Percentiles rank a stretch among this genome's conserved stretches.
phyloP scores from a whole-genome alignment of 805 yeast species.

The Diddensiella santjacobensis region DNA sequence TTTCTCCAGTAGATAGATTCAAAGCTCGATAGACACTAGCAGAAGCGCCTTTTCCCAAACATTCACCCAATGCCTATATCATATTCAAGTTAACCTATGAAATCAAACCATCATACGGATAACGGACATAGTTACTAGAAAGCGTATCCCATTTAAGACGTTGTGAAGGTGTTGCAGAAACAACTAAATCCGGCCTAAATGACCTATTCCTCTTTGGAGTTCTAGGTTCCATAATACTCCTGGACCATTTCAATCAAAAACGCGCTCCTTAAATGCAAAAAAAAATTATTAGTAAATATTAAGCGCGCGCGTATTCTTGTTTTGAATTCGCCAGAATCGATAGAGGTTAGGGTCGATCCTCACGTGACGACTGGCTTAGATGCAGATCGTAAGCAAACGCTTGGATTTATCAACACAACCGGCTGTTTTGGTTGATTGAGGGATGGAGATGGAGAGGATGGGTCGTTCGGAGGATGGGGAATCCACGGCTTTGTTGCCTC shows the following conservation, averaged over 20 bases:
- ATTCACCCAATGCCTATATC: constrained; percentile 40
- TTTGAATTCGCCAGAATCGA: too few species aligned
- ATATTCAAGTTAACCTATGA: neutral
- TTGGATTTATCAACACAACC: too few species aligned
- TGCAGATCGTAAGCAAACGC: too few species aligned
- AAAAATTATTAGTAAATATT: too few species aligned
- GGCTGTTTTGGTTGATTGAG: too few species aligned
- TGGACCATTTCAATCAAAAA: too few species aligned
- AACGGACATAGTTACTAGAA: constrained; percentile 20
- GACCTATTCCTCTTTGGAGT: constrained; percentile 4
- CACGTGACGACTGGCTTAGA: too few species aligned
- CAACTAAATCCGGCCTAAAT: constrained; percentile 9
- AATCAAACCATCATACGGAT: neutral
- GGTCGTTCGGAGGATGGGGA: constrained; percentile 12
- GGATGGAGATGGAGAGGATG: neutral
- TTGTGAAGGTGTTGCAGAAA: constrained; percentile 23
- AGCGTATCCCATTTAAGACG: constrained; percentile 11
- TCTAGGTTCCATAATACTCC: constrained; percentile 6
- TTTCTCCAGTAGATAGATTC: constrained; percentile 58
- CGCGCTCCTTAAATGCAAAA: too few species aligned
- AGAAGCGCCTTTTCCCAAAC: constrained; percentile 87
- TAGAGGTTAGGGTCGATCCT: too few species aligned
- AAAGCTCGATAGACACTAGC: constrained; percentile 81
- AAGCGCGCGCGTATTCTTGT: too few species aligned
- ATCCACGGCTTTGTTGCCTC: constrained; percentile 18